These are phyloP conservation scores for Starmerella khaoyaiensis DNA, from an alignment of 805 yeast species.

Conservation along the genomic window DNA sequence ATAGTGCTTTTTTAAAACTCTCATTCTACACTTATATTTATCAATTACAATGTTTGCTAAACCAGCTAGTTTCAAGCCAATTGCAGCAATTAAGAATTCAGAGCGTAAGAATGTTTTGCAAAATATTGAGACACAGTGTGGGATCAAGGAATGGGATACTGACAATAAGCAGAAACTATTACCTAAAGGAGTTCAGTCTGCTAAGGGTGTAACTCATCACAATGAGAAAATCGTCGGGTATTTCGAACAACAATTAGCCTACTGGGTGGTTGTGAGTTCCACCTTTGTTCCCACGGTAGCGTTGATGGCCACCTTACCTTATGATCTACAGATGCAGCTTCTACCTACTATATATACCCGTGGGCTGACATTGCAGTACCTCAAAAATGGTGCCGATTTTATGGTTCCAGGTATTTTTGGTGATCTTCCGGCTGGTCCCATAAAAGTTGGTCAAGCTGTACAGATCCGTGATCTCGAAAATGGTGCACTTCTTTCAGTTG, in stretches of 20 bases:
- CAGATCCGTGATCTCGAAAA: conserved; percentile 50
- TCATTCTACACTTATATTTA: no score
- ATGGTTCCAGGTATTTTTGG: conserved; percentile 37
- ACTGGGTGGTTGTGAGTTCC: conserved; percentile 46
- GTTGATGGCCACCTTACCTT: conserved; percentile 59
- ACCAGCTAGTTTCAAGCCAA: conserved; percentile 42
- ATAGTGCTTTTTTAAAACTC: no score
- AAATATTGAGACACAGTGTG: conserved; percentile 33
- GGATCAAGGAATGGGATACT: conserved; percentile 10
- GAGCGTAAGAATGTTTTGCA: conserved; percentile 50
- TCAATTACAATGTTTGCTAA: conserved; percentile 21
- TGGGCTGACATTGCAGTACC: conserved; percentile 52
- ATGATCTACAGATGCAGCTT: conserved; percentile 26
- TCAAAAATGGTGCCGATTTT: conserved; percentile 61
- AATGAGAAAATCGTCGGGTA: conserved; percentile 49
- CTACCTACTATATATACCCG: conserved; percentile 63
- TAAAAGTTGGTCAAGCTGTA: conserved; percentile 44
- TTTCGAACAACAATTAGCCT: conserved; percentile 49
- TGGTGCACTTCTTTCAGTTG: conserved; percentile 18
- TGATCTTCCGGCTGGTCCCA: conserved; percentile 39
- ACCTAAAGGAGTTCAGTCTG: conserved; percentile 47
- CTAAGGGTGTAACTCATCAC: conserved; percentile 43
- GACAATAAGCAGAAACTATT: conserved; percentile 31
- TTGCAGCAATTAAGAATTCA: conserved; percentile 68
- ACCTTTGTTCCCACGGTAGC: conserved; percentile 49